Evolutionary conservation across 2,329 filamentous ascomycete species (phyloP).

Genomic region (Biscogniauxia mediterranea): DNA sequence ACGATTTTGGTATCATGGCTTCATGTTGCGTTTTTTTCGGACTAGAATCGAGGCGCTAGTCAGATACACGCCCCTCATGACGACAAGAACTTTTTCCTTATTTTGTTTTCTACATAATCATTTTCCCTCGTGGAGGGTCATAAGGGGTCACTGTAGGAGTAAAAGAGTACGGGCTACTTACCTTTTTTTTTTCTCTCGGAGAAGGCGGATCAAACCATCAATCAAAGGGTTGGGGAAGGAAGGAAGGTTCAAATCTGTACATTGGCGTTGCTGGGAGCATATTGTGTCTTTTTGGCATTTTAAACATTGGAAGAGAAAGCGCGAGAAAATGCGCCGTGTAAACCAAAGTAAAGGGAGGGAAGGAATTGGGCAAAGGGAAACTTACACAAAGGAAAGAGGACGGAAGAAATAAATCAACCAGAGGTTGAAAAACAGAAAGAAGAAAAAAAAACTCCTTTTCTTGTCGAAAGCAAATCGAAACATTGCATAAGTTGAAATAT

Average conservation of each 20-base stretch:
- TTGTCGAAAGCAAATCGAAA: background rate
- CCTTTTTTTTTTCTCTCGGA: background rate
- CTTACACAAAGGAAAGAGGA: background rate
- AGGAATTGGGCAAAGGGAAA: background rate
- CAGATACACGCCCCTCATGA: background rate
- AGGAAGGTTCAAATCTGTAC: background rate
- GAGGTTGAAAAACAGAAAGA: background rate
- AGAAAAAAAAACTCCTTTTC: too few relatives aligned
- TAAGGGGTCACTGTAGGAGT: background rate
- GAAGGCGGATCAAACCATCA: background rate
- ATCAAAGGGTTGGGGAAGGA: background rate
- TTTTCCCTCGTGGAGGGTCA: background rate
- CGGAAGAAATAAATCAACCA: background rate
- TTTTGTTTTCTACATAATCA: background rate
- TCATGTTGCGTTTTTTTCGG: conserved; percentile 20
- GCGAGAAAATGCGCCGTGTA: background rate
- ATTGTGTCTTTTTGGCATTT: background rate
- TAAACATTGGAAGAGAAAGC: background rate
- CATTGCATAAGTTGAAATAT: background rate
- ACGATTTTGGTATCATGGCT: conserved; percentile 27
- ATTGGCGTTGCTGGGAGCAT: background rate
- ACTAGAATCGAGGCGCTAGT: conserved; percentile 9
- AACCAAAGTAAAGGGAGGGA: background rate
- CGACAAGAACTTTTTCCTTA: background rate
- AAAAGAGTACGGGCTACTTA: background rate